phyloP scores from a whole-genome alignment of 495 filamentous ascomycete genomes.

The Alectoria sarmentosa region DNA sequence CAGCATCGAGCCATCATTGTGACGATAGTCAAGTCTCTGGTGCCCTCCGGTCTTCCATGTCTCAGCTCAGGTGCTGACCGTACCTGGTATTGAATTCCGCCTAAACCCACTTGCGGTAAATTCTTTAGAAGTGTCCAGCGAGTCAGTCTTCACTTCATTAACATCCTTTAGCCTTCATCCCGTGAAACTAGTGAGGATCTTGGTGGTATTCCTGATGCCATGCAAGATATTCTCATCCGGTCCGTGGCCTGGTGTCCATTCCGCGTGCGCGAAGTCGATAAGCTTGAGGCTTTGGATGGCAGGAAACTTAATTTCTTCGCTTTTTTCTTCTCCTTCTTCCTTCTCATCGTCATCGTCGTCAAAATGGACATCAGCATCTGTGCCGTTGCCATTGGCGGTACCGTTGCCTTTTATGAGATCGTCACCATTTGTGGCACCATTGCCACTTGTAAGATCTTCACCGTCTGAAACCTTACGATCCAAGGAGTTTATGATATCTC shows the following conservation, averaged over 20 bases:
- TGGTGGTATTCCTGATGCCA: conserved; percentile 66
- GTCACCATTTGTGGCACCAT: background rate
- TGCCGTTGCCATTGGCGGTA: conserved; percentile 24
- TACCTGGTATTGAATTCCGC: background rate
- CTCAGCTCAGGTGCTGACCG: background rate
- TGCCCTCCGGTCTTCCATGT: background rate
- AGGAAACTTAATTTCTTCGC: conserved; percentile 57
- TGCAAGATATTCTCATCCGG: conserved; percentile 78
- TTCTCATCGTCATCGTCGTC: conserved; percentile 48
- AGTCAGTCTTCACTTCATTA: background rate
- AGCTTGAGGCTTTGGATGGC: conserved; percentile 76
- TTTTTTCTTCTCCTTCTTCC: conserved; percentile 62
- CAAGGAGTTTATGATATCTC: conserved; percentile 27
- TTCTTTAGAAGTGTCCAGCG: background rate
- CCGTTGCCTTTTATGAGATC: conserved; percentile 16
- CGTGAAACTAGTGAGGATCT: conserved; percentile 60
- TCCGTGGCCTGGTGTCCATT: conserved; percentile 76
- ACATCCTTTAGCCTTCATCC: background rate
- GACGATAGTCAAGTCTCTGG: background rate
- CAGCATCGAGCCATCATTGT: background rate
- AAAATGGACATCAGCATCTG: conserved; percentile 36
- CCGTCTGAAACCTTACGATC: background rate
- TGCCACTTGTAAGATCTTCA: conserved; percentile 13
- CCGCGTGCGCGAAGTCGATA: conserved; percentile 95
- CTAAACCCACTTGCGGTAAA: too few relatives aligned